phyloP scores from a whole-genome alignment of 1,284 basidiomycete genomes.

The Sporisorium graminicola region DNA sequence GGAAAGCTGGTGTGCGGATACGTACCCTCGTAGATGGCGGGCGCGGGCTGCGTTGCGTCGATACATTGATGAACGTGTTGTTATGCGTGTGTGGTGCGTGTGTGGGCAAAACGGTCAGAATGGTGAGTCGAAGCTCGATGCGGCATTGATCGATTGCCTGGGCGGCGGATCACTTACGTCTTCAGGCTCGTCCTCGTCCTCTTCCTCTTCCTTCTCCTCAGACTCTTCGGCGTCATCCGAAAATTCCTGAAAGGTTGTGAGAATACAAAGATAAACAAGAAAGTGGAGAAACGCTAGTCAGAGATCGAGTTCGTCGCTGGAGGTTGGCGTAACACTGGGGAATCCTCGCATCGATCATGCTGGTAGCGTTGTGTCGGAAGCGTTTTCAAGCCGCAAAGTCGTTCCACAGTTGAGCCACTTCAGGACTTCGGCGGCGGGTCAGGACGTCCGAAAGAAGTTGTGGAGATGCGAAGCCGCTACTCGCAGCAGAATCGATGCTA shows the following conservation, averaged over 20 bases:
- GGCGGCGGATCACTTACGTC: conserved; percentile 56
- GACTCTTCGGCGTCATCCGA: conserved; percentile 44
- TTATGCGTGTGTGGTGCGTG: too few relatives aligned
- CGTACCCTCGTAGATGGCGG: conserved; percentile 61
- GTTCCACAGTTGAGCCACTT: too few relatives aligned
- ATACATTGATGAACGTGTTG: not conserved
- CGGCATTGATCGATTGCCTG: not conserved
- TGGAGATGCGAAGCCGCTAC: not conserved
- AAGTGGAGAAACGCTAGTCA: conserved; percentile 7
- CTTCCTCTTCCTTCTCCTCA: conserved; percentile 51
- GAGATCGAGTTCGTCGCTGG: not conserved
- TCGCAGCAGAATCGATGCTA: not conserved
- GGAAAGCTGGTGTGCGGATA: conserved; percentile 3
- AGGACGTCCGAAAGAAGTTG: not conserved
- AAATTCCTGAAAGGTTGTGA: conserved; percentile 20
- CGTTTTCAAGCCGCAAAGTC: too few relatives aligned
- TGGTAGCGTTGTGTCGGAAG: not conserved
- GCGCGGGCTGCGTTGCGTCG: conserved; percentile 34
- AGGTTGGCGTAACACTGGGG: not conserved
- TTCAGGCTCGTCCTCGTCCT: conserved; percentile 61
- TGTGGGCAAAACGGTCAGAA: not conserved
- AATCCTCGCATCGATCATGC: not conserved
- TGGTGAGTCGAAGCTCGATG: not conserved
- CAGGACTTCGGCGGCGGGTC: not conserved
- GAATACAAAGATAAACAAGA: not conserved